phyloP scores from a whole-genome alignment of 2,329 filamentous ascomycete genomes.

The Xylariaceae sp. region DNA sequence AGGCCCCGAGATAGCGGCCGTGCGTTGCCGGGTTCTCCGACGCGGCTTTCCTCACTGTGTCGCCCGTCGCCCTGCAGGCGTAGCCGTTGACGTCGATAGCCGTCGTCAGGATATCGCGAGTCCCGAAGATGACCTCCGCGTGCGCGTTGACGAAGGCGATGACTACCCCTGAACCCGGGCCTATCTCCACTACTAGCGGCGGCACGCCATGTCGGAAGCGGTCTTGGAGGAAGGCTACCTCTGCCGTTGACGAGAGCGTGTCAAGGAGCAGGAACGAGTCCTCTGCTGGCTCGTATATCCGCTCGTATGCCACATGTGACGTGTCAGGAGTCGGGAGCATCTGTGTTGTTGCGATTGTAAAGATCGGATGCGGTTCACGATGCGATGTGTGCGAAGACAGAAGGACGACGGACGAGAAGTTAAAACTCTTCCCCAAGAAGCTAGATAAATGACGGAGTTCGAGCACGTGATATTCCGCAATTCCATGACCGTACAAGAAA shows the following conservation, averaged over 20 bases:
- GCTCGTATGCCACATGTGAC: constrained; percentile 83
- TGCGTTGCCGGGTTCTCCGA: constrained; percentile 38
- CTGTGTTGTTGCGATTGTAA: neutral
- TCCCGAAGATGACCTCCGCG: constrained; percentile 71
- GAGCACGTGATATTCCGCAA: constrained; percentile 22
- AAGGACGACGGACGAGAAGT: neutral
- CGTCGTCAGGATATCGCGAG: constrained; percentile 68
- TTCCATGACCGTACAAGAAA: neutral
- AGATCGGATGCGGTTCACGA: neutral
- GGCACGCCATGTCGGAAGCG: constrained; percentile 54
- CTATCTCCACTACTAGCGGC: constrained; percentile 80
- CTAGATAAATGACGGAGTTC: neutral
- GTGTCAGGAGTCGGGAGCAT: constrained; percentile 97
- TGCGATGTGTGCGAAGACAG: neutral
- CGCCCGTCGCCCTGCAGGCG: constrained; percentile 74
- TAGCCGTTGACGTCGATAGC: constrained; percentile 85
- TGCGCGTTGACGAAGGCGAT: constrained; percentile 84
- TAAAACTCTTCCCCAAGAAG: constrained; percentile 2
- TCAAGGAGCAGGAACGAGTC: constrained; percentile 95
- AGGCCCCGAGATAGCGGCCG: constrained; percentile 64
- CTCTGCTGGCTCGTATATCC: constrained; percentile 93
- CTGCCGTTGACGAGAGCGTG: constrained; percentile 74
- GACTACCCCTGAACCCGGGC: constrained; percentile 92
- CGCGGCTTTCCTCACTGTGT: constrained; percentile 64
- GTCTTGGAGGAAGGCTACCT: constrained; percentile 67